Conservation (phyloP, 2,329 filamentous ascomycete genomes). For the Colletotrichum filicis region DNA sequence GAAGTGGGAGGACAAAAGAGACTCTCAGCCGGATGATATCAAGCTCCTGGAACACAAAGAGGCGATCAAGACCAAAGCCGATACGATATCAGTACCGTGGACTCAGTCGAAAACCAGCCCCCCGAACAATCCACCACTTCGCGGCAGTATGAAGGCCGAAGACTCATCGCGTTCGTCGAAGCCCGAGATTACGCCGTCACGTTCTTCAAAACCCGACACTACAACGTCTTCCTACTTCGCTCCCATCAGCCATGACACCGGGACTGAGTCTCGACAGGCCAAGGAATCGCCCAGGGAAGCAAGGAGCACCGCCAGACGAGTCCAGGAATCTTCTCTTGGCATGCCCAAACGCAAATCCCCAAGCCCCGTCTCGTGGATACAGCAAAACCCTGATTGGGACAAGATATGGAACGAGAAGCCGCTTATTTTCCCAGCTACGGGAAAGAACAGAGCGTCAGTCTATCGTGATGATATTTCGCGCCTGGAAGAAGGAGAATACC, state of each 20-base stretch:
- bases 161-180: background rate
- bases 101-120: background rate
- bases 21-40: slow-evolving; percentile 2
- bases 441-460: slow-evolving; percentile 72
- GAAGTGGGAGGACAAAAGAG: background rate
- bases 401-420: slow-evolving; percentile 63
- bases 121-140: background rate
- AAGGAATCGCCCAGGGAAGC: background rate
- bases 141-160: slow-evolving; percentile 14
- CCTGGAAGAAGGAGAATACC: slow-evolving; percentile 84
- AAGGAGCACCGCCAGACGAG: background rate
- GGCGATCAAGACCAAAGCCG: background rate
- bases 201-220: background rate
- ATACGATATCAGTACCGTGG: background rate
- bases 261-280: background rate
- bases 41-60: slow-evolving; percentile 8
- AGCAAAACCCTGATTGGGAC: slow-evolving; percentile 61
- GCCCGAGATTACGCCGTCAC: background rate
- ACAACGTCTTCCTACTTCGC: background rate
- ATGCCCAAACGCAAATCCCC: slow-evolving; percentile 31
- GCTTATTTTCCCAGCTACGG: slow-evolving; percentile 69
- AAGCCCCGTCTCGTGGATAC: slow-evolving; percentile 58
- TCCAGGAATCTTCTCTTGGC: background rate
- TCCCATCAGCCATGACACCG: background rate
- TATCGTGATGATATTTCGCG: slow-evolving; percentile 78